Base-by-base conservation (phyloP, 192 early-diverging fungal species). In the Dissophora ornata region DNA sequence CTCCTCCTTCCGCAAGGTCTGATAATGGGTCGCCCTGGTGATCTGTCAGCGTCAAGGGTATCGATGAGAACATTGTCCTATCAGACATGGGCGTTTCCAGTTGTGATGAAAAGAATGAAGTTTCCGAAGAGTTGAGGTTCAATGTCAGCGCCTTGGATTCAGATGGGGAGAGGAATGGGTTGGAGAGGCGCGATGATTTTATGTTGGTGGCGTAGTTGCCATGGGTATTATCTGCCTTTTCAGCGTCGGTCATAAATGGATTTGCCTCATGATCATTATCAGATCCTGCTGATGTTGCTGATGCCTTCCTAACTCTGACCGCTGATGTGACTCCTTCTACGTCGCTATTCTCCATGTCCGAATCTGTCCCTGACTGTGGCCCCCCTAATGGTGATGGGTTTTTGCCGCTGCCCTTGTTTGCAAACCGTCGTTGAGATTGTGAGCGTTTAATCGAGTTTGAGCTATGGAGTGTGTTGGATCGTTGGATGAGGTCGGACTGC, bases 401-500 rank as follows among this genome's bases (percentile, higher is more conserved):
- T 26, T 46, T 45, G 11, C 3, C 36, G 16, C 32, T 48, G 24
- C 49, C 42, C 24, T 57, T 42, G 41, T 38, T 26, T 38, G 62
- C 59, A 1, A 67, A 4, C 5, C 45, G 51, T 36, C 65, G 62
- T 50, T 67, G 57, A 42, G 73, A 77, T 21, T 57, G 60, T 40
- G 64, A 62, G n/a, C 65, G 73, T 26, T 67, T 67, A 15, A 77
- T 62, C 25, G 73, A 77, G 34, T 77, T 77, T 32, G 73, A 57
- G 36, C 57, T 77, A 47, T 77, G 73, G 18, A 77, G 73, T 1
- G 65, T 38, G 40, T 77, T 77, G 65, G 73, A 77, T 28, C 73
- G 57, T 22, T 67, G 64, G 13, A 77, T 77, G 30, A 77, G 65
- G 21, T 77, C 73, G 4, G 73, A 55, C 19, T 77, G 50, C 2